Evolutionary conservation across 2,329 filamentous ascomycete species (phyloP).

Genomic region (Thielaviopsis musarum): DNA sequence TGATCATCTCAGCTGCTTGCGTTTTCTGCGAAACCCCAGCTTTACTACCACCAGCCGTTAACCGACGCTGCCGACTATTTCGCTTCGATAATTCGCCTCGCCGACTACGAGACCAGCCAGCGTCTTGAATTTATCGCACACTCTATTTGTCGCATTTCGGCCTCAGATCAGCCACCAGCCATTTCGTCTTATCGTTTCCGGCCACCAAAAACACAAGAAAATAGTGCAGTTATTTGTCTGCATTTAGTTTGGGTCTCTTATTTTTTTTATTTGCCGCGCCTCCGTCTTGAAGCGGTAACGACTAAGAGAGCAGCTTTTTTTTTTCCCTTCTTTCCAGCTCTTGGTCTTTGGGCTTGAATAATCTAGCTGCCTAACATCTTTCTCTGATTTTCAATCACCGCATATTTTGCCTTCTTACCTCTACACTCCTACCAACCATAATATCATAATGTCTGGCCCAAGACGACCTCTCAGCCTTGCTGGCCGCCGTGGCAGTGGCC

Average conservation of each 20-base stretch:
- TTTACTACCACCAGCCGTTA: background rate
- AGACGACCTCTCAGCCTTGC: slow-evolving; percentile 40
- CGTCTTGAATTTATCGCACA: no score
- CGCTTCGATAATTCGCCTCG: no score
- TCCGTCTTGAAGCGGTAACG: background rate
- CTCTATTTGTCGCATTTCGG: no score
- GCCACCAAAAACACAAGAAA: no score
- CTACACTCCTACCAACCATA: background rate
- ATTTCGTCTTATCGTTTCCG: no score
- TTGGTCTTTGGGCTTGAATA: background rate
- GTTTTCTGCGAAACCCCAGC: background rate
- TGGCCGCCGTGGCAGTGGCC: slow-evolving; percentile 40
- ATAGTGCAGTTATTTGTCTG: no score
- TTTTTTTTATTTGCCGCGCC: no score
- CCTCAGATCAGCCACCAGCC: no score
- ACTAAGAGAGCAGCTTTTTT: background rate
- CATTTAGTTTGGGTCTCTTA: no score
- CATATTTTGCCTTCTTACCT: background rate
- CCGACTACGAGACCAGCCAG: no score
- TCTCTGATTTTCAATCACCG: background rate
- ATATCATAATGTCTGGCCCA: slow-evolving; percentile 25
- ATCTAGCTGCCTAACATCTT: background rate
- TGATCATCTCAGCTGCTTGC: background rate
- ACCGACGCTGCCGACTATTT: no score
- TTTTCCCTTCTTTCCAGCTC: background rate